Evolutionary conservation across 202 grass and related monocot genomes (phyloP), one percentile per base, ranked within the genome.

Genomic region (Setaria viridis): DNA sequence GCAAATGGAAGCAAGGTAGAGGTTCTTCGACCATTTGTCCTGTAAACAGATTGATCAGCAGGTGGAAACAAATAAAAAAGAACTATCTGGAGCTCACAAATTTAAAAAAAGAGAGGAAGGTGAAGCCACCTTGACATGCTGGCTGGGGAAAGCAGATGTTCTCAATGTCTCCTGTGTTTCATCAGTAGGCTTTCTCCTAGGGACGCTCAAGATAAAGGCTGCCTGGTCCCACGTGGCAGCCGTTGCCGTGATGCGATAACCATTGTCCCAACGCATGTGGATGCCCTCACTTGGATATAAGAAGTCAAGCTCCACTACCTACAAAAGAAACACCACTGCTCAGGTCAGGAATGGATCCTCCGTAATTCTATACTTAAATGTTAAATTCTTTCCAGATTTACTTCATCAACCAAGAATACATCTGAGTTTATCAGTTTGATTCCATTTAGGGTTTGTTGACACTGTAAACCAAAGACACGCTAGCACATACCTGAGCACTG

Each of bases 271-370:
- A 32, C 96, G 94, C 60, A 86, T 89, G 85, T 99, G 96, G 80
- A 99, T 96, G 64, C 96, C 96, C 80, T 99, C 96, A 46, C 93
- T 96, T 7, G 96, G 96, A 51, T 99, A 99, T 69, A 96, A 90
- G 88, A 99, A 99, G 84, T 99, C 96, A 86, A 99, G 90, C 80
- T 99, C 96, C 62, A 99, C 96, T 70, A 94, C 96, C 96, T 99
- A 86, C 33, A 71, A 75, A 77, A 71, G 25, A 79, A 43, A 84
- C 59, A 17, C 13, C 16, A 49, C 75, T 45, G 17, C 58, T 64
- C 59, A 63, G 35, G n/a, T 39, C 34, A 68, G 59, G n/a, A 53
- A 11, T 63, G 11, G 21, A 60, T 68, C 53, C 14, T 74, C 56
- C 43, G 48, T 47, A 72, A 65, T 70, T 67, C 50, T 10, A 33